A percentile compares a stretch with the other conserved stretches of the same genome.
These are phyloP conservation scores for Calonectria hawksworthii DNA, from an alignment of 2,329 filamentous ascomycete genomes.

Conservation along the genomic window DNA sequence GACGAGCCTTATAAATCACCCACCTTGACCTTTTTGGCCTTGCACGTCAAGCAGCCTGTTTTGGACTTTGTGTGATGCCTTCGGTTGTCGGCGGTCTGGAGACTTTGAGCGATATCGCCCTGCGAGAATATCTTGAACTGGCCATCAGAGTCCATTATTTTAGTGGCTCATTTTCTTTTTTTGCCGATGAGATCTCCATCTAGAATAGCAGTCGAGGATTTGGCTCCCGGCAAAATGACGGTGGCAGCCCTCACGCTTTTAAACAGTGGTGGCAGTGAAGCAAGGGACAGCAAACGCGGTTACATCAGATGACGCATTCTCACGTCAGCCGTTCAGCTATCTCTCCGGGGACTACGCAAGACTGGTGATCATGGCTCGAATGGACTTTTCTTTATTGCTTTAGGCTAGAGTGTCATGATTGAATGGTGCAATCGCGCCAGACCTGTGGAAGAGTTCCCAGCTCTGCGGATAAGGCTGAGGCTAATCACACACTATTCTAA, in stretches of 20 bases:
- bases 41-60: constrained; percentile 19
- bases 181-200: neutral
- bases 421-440: neutral
- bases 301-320: neutral
- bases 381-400: neutral
- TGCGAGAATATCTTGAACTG: constrained; percentile 16
- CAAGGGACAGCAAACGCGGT: neutral
- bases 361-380: neutral
- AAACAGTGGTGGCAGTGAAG: neutral
- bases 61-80: neutral
- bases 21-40: constrained; percentile 27
- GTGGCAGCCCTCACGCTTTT: neutral
- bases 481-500: neutral
- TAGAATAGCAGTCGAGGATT: neutral
- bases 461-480: neutral
- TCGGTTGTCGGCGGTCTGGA: neutral
- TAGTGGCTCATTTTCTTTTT: neutral
- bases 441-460: neutral
- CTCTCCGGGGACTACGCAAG: too few species aligned
- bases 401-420: neutral
- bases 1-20: neutral
- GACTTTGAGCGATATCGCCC: constrained; percentile 8
- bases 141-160: neutral
- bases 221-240: too few species aligned
- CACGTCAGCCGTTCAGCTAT: neutral